phyloP scores from a whole-genome alignment of 2,329 filamentous ascomycete species.

The Aspergillus bombycis region DNA sequence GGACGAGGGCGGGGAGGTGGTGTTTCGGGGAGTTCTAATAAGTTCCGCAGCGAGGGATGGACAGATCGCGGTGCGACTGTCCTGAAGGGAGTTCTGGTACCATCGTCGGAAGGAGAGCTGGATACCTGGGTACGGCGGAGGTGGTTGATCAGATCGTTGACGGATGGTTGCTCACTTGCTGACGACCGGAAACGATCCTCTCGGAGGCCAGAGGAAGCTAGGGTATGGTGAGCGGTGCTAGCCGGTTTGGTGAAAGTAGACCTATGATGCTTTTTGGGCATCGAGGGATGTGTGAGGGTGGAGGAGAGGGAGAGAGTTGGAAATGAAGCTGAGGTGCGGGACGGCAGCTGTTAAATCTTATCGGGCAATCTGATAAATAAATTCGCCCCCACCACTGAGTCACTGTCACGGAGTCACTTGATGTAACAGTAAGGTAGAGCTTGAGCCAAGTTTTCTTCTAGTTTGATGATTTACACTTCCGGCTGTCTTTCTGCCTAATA shows the following conservation, averaged over 20 bases:
- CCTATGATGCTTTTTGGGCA: constrained; percentile 53
- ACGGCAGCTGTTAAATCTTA: constrained; percentile 3
- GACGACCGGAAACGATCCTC: constrained; percentile 28
- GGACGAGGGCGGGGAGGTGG: constrained; percentile 46
- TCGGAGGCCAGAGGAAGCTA: constrained; percentile 33
- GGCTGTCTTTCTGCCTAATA: constrained; percentile 11
- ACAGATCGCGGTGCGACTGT: constrained; percentile 40
- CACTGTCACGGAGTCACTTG: no score
- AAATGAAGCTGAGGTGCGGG: constrained; percentile 8
- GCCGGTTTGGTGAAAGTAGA: constrained; percentile 43
- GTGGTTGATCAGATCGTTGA: constrained; percentile 53
- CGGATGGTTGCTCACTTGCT: constrained; percentile 36
- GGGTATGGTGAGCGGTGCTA: constrained; percentile 44
- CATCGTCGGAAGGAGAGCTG: constrained; percentile 22
- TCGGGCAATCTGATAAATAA: constrained; percentile 1
- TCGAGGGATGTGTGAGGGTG: constrained; percentile 28
- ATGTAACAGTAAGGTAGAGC: neutral
- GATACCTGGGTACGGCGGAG: constrained; percentile 48
- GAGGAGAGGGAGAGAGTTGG: constrained; percentile 12
- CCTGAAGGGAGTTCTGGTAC: constrained; percentile 17
- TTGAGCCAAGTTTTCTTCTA: neutral
- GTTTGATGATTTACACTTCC: constrained; percentile 16
- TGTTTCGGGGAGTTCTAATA: constrained; percentile 49
- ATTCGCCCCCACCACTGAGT: neutral
- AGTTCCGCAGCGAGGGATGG: constrained; percentile 48